A percentile compares a stretch with the other conserved stretches of the same genome.
These are phyloP conservation scores for Diaporthe citri DNA, from an alignment of 2,329 filamentous ascomycete species.

Conservation along the genomic window DNA sequence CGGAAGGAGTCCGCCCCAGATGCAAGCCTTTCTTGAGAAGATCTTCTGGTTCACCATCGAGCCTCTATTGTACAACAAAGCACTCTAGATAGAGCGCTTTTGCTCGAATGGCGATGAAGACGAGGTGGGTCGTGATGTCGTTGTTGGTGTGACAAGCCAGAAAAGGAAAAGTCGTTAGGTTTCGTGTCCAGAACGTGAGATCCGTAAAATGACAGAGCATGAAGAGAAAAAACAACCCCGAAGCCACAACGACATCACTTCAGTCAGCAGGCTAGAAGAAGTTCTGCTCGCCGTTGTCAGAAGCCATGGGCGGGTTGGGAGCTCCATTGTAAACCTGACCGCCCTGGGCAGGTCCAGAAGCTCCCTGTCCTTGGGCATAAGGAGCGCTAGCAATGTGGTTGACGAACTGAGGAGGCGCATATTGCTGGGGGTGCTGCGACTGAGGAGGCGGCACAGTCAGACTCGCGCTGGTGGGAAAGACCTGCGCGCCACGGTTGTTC, in stretches of 20 bases:
- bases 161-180: conserved; percentile 37
- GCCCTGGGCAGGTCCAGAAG: conserved; percentile 36
- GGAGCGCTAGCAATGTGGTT: conserved; percentile 32
- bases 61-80: conserved; percentile 41
- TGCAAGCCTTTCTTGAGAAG: conserved; percentile 29
- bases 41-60: conserved; percentile 35
- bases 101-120: conserved; percentile 41
- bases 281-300: conserved; percentile 42
- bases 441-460: conserved; percentile 43
- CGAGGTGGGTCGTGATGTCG: conserved; percentile 39
- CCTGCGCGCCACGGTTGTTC: conserved; percentile 43
- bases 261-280: conserved; percentile 44
- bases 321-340: conserved; percentile 44
- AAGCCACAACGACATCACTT: not conserved
- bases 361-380: conserved; percentile 32
- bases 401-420: conserved; percentile 38
- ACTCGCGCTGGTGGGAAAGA: conserved; percentile 41
- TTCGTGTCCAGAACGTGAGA: conserved; percentile 35
- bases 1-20: conserved; percentile 13
- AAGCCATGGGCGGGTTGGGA: conserved; percentile 39
- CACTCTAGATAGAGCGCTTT: conserved; percentile 29
- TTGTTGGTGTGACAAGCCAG: conserved; percentile 45
- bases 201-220: conserved; percentile 30
- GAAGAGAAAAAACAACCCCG: conserved; percentile 11
- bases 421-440: conserved; percentile 44